These are phyloP conservation scores for Pterothamnion heteromorphum DNA, from an alignment of 31 red algal genomes.

Conservation along the genomic window DNA sequence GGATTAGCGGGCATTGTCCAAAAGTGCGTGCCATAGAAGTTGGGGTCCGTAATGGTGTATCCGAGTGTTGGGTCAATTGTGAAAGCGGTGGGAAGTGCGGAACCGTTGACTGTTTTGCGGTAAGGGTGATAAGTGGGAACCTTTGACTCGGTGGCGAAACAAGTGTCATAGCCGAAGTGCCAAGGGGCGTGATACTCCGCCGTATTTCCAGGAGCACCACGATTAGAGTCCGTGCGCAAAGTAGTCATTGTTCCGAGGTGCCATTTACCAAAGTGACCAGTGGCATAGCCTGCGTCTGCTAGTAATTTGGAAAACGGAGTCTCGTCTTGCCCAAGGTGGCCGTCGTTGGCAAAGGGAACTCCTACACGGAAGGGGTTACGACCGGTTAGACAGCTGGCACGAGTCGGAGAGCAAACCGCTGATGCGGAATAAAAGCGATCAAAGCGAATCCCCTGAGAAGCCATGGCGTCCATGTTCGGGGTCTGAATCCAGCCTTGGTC, in stretches of 20 bases:
- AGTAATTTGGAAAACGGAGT: neutral
- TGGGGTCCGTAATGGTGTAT: neutral
- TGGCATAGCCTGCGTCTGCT: neutral
- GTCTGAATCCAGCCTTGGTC: neutral
- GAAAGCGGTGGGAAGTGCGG: neutral
- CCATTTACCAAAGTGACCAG: constrained; percentile 11
- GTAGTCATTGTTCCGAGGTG: neutral
- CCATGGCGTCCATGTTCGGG: neutral
- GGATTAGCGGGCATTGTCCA: neutral
- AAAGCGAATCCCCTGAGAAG: neutral
- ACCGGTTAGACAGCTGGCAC: neutral
- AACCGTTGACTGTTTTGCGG: neutral
- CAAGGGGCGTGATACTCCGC: neutral
- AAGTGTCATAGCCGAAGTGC: constrained; percentile 1
- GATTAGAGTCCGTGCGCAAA: neutral
- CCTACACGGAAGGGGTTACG: neutral
- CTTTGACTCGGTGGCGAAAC: neutral
- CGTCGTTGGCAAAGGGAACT: neutral
- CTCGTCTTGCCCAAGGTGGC: neutral
- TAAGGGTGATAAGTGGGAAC: neutral
- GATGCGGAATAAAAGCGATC: neutral
- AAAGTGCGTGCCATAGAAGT: constrained; percentile 1
- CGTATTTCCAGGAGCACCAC: neutral
- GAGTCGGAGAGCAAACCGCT: neutral
- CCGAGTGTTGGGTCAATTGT: neutral